phyloP scores from a whole-genome alignment of 1,284 basidiomycete species.

The Tetrapyrgos nigripes region DNA sequence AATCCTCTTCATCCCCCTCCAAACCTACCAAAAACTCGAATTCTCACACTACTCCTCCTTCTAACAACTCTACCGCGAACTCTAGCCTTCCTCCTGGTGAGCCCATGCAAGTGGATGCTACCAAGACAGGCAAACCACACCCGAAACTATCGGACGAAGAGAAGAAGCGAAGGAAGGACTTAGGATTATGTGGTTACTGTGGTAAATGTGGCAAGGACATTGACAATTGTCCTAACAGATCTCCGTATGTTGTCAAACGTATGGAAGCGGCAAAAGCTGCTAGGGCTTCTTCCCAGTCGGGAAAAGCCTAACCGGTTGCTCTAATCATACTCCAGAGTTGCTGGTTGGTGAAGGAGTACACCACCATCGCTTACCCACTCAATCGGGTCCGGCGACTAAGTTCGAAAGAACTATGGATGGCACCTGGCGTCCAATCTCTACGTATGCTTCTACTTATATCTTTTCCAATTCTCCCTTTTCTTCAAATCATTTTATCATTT shows the following conservation, averaged over 20 bases:
- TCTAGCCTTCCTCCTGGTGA: background rate
- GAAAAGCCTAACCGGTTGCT: conserved; percentile 15
- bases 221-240: background rate
- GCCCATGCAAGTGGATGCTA: background rate
- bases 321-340: conserved; percentile 3
- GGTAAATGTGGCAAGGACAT: background rate
- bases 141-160: background rate
- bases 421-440: background rate
- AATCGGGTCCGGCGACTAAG: background rate
- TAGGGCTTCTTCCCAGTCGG: background rate
- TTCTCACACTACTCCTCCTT: no score
- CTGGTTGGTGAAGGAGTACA: conserved; percentile 8
- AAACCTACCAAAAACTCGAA: background rate
- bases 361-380: background rate
- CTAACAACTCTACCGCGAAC: no score
- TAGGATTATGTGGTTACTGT: background rate
- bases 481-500: conserved; percentile 36
- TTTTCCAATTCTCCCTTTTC: conserved; percentile 14
- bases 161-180: background rate
- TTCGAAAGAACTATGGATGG: conserved; percentile 1
- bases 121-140: background rate
- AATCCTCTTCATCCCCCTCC: background rate
- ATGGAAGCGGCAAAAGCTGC: background rate
- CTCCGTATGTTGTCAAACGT: background rate
- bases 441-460: conserved; percentile 9